A percentile compares a stretch with the other conserved stretches of the same genome.
Conservation (phyloP, 2,329 filamentous ascomycete species). For the Dichotomopilus funicola region DNA sequence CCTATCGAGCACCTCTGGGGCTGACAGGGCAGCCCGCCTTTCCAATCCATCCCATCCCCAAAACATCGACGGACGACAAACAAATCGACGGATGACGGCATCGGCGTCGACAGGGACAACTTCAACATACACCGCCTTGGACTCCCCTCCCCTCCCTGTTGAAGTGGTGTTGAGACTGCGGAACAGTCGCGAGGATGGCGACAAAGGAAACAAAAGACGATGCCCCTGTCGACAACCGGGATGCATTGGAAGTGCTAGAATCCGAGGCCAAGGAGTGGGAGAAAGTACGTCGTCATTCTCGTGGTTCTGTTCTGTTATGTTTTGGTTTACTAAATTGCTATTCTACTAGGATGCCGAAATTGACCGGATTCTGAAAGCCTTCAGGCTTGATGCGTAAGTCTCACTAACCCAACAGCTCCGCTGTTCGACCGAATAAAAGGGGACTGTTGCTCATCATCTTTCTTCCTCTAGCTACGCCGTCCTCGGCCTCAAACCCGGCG, state of each 20-base stretch:
- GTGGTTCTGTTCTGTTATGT: neutral
- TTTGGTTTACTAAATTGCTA: slow-evolving; percentile 17
- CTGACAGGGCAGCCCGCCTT: neutral
- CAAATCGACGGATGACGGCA: too few relatives aligned
- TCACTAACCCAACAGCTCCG: neutral
- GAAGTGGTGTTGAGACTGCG: neutral
- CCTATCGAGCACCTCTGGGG: neutral
- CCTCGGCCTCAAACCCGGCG: slow-evolving; percentile 89
- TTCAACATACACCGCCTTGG: too few relatives aligned
- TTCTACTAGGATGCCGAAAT: slow-evolving; percentile 77
- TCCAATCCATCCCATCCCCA: neutral
- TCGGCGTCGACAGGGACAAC: too few relatives aligned
- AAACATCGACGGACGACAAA: neutral
- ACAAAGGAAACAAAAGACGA: slow-evolving; percentile 44
- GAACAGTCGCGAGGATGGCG: slow-evolving; percentile 15
- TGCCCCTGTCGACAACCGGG: slow-evolving; percentile 37
- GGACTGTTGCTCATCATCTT: neutral
- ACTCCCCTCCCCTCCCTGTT: too few relatives aligned
- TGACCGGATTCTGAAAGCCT: slow-evolving; percentile 85
- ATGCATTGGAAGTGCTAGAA: slow-evolving; percentile 74
- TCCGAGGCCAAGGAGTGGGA: slow-evolving; percentile 83
- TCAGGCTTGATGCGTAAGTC: slow-evolving; percentile 59
- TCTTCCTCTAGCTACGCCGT: slow-evolving; percentile 66
- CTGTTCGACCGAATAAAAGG: neutral
- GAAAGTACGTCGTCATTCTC: slow-evolving; percentile 52